Evolutionary conservation across 441 rosid species (phyloP).

Genomic region (Bruguiera hainesii): DNA sequence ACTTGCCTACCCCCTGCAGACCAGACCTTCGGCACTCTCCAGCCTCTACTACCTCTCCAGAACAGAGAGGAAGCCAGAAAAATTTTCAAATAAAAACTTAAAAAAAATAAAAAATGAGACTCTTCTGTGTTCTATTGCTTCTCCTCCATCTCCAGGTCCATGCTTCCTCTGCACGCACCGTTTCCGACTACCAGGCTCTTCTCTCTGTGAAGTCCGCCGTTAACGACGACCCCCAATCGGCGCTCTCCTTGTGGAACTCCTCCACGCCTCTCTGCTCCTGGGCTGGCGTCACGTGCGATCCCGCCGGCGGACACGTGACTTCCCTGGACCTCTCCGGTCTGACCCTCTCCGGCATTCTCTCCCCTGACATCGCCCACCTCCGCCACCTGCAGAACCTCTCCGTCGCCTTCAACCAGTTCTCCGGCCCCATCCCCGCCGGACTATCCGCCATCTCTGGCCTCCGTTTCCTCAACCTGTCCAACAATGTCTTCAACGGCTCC

Average conservation of each 20-base stretch:
- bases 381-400: slow-evolving; percentile 62
- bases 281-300: slow-evolving; percentile 65
- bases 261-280: slow-evolving; percentile 57
- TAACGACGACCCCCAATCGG: slow-evolving; percentile 44
- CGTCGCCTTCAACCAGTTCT: slow-evolving; percentile 53
- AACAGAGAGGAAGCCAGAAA: neutral
- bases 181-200: slow-evolving; percentile 67
- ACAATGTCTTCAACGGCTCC: slow-evolving; percentile 67
- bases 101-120: slow-evolving; percentile 36
- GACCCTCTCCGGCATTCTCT: slow-evolving; percentile 64
- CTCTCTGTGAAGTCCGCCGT: slow-evolving; percentile 67
- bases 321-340: slow-evolving; percentile 63
- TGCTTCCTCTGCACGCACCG: slow-evolving; percentile 26
- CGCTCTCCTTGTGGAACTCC: slow-evolving; percentile 63
- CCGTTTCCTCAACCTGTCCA: slow-evolving; percentile 73
- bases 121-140: slow-evolving; percentile 37
- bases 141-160: slow-evolving; percentile 35
- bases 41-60: slow-evolving; percentile 5
- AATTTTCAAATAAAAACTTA: neutral
- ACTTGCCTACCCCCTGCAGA: neutral
- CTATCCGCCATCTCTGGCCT: slow-evolving; percentile 53
- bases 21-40: neutral
- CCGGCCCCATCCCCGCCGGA: slow-evolving; percentile 68
- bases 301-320: slow-evolving; percentile 55
- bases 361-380: slow-evolving; percentile 55